phyloP scores from a whole-genome alignment of 2,329 filamentous ascomycete species.

The Ascochyta viciae-villosae region DNA sequence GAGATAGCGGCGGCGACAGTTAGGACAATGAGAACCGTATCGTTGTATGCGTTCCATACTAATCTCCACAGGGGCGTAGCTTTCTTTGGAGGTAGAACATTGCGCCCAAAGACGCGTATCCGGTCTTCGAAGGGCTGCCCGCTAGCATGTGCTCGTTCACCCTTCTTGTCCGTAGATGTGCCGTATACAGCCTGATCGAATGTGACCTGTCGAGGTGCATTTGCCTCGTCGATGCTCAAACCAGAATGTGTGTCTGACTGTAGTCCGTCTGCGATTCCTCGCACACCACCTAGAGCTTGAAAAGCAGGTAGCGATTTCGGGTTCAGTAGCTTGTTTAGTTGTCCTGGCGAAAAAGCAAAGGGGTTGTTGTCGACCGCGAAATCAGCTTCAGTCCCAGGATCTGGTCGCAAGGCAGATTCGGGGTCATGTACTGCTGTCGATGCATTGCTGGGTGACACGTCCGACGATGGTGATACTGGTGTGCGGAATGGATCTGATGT shows the following conservation, averaged over 20 bases:
- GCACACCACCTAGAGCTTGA: constrained; percentile 61
- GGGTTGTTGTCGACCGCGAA: constrained; percentile 50
- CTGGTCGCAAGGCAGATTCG: constrained; percentile 33
- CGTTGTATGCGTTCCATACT: constrained; percentile 75
- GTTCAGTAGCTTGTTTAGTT: constrained; percentile 62
- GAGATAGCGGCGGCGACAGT: constrained; percentile 73
- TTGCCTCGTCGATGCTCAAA: constrained; percentile 59
- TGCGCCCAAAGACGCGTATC: constrained; percentile 66
- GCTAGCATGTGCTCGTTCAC: constrained; percentile 23
- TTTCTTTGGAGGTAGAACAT: constrained; percentile 69
- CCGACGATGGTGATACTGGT: constrained; percentile 22
- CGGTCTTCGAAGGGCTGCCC: constrained; percentile 59
- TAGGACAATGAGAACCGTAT: constrained; percentile 74
- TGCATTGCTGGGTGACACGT: constrained; percentile 30
- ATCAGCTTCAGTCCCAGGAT: constrained; percentile 38
- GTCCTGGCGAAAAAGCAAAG: constrained; percentile 63
- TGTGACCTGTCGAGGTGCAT: constrained; percentile 54
- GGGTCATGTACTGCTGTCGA: constrained; percentile 41
- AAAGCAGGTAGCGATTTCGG: constrained; percentile 59
- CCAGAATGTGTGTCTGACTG: constrained; percentile 58
- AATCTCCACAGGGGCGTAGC: constrained; percentile 65
- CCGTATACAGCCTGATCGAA: constrained; percentile 59
- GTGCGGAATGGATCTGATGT: constrained; percentile 35
- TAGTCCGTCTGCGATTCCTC: constrained; percentile 61
- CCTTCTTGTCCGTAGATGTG: constrained; percentile 32